These are phyloP conservation scores for Paecilomyces variotii DNA, from an alignment of 2,329 filamentous ascomycete genomes.

Conservation along the genomic window DNA sequence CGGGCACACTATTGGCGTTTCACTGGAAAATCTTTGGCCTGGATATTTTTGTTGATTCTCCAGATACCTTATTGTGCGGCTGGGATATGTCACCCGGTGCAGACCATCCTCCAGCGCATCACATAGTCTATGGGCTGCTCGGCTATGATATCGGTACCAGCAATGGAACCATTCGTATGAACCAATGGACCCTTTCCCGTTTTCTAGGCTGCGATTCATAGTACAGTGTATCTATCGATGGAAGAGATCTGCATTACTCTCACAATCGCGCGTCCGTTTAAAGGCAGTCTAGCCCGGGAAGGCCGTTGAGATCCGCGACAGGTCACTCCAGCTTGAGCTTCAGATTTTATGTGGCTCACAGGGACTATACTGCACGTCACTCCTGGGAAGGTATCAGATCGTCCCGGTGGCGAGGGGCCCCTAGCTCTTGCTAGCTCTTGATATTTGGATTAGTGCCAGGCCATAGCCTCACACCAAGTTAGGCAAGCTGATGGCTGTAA, in stretches of 20 bases:
- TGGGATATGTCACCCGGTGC: neutral
- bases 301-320: neutral
- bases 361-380: neutral
- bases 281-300: neutral
- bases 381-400: neutral
- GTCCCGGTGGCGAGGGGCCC: neutral
- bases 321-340: neutral
- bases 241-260: neutral
- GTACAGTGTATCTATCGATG: neutral
- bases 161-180: too few species aligned
- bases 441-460: neutral
- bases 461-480: neutral
- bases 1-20: neutral
- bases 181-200: too few species aligned
- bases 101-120: neutral
- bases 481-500: slow-evolving; percentile 8
- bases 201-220: neutral
- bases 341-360: neutral
- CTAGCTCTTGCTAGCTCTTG: neutral
- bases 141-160: too few species aligned
- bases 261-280: neutral
- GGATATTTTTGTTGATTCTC: neutral
- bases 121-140: too few species aligned
- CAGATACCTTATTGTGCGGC: neutral
- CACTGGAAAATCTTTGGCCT: neutral